These are phyloP conservation scores for Fusarium longipes DNA, from an alignment of 2,329 filamentous ascomycete species.

Conservation along the genomic window DNA sequence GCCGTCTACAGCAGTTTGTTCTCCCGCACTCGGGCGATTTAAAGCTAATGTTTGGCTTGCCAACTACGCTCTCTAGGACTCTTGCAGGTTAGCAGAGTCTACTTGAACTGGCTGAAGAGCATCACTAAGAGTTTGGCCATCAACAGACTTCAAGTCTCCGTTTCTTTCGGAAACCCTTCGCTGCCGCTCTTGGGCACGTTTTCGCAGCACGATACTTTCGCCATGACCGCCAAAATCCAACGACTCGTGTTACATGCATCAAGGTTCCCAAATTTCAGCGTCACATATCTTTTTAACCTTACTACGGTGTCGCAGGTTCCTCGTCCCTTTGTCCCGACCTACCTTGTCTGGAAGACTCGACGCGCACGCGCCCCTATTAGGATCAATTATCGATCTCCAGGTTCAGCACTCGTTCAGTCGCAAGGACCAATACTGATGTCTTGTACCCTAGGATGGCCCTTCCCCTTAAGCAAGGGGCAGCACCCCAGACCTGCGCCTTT, in stretches of 20 bases:
- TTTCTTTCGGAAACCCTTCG: constrained; percentile 26
- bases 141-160: constrained; percentile 47
- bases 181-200: constrained; percentile 9
- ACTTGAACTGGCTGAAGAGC: constrained; percentile 40
- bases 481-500: constrained; percentile 34
- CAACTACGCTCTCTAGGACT: constrained; percentile 61
- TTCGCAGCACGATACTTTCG: constrained; percentile 17
- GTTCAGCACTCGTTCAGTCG: constrained; percentile 47
- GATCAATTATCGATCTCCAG: constrained; percentile 39
- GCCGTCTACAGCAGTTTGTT: constrained; percentile 98
- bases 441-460: constrained; percentile 48
- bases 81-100: constrained; percentile 52
- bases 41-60: constrained; percentile 66
- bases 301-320: constrained; percentile 45
- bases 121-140: constrained; percentile 46
- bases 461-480: constrained; percentile 32
- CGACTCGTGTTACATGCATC: constrained; percentile 36
- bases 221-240: constrained; percentile 6
- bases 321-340: constrained; percentile 16
- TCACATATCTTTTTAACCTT: constrained; percentile 42
- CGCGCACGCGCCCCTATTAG: constrained; percentile 20
- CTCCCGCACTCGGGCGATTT: constrained; percentile 85
- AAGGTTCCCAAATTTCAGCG: constrained; percentile 35
- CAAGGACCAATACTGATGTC: constrained; percentile 46
- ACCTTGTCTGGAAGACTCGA: constrained; percentile 29